Evolutionary conservation across 306 rosid genomes (phyloP).

Genomic region (Crotalaria pallida): DNA sequence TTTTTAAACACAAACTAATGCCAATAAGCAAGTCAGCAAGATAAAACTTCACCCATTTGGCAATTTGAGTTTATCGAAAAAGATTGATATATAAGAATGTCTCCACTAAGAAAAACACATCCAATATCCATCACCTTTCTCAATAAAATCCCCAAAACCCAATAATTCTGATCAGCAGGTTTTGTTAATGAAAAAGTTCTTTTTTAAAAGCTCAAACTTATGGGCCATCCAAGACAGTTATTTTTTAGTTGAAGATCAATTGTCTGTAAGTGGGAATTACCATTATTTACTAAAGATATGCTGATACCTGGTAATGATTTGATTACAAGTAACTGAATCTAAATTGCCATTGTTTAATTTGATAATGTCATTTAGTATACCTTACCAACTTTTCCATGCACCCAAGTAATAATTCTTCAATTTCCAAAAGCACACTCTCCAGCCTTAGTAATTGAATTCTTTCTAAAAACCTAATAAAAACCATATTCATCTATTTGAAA

Average conservation of each 20-base stretch:
- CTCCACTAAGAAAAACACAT: conserved; percentile 6
- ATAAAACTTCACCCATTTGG: background rate
- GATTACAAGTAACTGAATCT: background rate
- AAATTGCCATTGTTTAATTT: background rate
- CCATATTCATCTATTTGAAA: background rate
- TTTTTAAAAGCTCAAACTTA: background rate
- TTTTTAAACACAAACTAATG: background rate
- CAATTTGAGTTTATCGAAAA: background rate
- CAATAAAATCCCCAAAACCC: background rate
- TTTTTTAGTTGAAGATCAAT: background rate
- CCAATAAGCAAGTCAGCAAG: background rate
- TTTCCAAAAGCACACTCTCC: background rate
- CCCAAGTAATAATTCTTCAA: background rate
- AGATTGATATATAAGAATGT: background rate
- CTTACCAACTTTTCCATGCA: conserved; percentile 3
- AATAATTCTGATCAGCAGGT: background rate
- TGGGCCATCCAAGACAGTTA: background rate
- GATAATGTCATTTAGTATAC: background rate
- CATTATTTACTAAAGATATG: background rate
- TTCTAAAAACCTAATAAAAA: background rate
- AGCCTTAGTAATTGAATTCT: background rate
- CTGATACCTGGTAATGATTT: background rate
- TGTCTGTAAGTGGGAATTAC: background rate
- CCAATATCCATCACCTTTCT: background rate
- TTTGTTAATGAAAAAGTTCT: background rate